Conservation (phyloP, 257 asterid genomes). For the Capsicum chinense region DNA sequence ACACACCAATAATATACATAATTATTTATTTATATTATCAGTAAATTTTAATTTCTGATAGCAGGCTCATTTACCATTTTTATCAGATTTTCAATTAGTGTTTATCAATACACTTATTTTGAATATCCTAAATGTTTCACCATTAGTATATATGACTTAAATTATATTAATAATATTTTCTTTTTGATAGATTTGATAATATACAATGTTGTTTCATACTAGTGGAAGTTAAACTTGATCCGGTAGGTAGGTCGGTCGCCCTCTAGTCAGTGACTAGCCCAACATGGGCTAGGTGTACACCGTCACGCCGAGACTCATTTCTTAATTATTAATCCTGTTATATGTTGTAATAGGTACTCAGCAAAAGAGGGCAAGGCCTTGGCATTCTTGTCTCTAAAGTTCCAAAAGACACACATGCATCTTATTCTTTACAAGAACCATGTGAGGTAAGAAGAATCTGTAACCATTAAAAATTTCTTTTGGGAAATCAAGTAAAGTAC, state of each 20-base stretch:
- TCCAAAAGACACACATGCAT: constrained; percentile 80
- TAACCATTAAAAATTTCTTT: background rate
- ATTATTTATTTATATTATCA: background rate
- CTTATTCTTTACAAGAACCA: constrained; percentile 86
- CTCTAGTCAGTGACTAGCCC: too few relatives aligned
- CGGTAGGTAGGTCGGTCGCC: too few relatives aligned
- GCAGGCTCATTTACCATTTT: background rate
- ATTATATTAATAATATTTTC: background rate
- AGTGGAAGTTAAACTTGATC: background rate
- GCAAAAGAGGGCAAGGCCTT: constrained; percentile 77
- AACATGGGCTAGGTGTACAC: too few relatives aligned
- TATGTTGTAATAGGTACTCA: constrained; percentile 53
- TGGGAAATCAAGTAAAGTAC: background rate
- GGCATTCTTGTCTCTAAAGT: constrained; percentile 87
- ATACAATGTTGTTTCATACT: background rate
- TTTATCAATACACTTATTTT: background rate
- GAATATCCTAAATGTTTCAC: background rate
- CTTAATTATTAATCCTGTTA: background rate
- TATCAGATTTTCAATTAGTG: background rate
- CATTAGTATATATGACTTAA: background rate
- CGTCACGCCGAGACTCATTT: too few relatives aligned
- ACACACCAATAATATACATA: background rate
- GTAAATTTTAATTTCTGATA: background rate
- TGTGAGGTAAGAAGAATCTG: constrained; percentile 58
- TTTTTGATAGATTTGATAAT: background rate